Conservation (phyloP, 495 filamentous ascomycete genomes). For the Penicillium antarcticum region DNA sequence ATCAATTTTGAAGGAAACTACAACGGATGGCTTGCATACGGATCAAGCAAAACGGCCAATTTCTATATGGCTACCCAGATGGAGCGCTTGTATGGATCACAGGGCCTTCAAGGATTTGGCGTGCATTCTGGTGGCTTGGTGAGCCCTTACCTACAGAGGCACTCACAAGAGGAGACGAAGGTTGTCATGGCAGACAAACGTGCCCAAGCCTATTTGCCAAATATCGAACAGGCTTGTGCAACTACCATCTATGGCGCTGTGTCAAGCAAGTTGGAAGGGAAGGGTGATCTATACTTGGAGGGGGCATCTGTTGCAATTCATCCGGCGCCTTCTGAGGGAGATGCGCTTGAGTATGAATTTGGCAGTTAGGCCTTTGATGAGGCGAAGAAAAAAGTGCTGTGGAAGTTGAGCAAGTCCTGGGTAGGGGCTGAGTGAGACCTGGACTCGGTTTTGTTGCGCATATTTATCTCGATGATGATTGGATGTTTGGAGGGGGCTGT, state of each 20-base stretch:
- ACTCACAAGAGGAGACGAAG: slow-evolving; percentile 2
- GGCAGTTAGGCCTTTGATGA: background rate
- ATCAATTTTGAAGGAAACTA: slow-evolving; percentile 34
- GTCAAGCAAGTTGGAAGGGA: slow-evolving; percentile 30
- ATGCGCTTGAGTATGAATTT: background rate
- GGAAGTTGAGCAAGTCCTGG: background rate
- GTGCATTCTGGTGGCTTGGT: slow-evolving; percentile 38
- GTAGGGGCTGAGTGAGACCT: background rate
- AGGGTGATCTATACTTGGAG: slow-evolving; percentile 33
- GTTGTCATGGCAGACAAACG: slow-evolving; percentile 10
- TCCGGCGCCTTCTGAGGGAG: background rate
- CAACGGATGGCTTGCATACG: slow-evolving; percentile 28
- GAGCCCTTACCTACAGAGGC: slow-evolving; percentile 17
- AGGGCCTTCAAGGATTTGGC: slow-evolving; percentile 30
- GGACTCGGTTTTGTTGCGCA: no score
- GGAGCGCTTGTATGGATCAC: slow-evolving; percentile 30
- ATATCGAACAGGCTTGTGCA: slow-evolving; percentile 33
- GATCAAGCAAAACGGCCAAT: slow-evolving; percentile 32
- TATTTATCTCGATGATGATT: no score
- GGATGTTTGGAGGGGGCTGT: no score
- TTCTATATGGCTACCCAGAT: slow-evolving; percentile 42
- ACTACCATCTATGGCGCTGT: slow-evolving; percentile 39
- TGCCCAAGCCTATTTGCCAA: slow-evolving; percentile 26
- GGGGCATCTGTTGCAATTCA: slow-evolving; percentile 5
- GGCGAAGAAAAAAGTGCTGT: background rate